Evolutionary conservation across 179 eudicot genomes (phyloP).

Genomic region (Actinidia chinensis): DNA sequence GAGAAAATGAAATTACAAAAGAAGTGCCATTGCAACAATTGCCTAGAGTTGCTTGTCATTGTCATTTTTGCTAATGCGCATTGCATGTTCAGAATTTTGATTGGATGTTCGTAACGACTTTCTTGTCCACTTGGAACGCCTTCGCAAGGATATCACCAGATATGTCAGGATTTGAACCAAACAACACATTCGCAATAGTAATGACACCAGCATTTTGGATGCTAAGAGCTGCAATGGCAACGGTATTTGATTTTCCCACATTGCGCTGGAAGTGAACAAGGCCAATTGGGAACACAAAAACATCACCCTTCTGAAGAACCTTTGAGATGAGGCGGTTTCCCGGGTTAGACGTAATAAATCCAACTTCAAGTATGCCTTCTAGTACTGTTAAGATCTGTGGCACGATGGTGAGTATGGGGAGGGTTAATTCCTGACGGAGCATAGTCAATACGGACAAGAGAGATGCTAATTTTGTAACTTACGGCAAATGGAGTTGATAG

Average conservation of each 20-base stretch:
- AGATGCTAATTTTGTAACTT: too few species aligned
- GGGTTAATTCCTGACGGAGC: slow-evolving; percentile 25
- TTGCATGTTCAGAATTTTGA: too few species aligned
- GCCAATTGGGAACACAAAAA: slow-evolving; percentile 19
- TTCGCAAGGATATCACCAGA: slow-evolving; percentile 23
- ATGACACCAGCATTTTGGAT: slow-evolving; percentile 31
- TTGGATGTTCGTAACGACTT: too few species aligned
- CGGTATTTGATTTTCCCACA: slow-evolving; percentile 18
- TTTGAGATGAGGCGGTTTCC: slow-evolving; percentile 18
- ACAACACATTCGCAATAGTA: slow-evolving; percentile 18
- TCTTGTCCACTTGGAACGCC: slow-evolving; percentile 28
- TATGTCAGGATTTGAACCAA: slow-evolving; percentile 30
- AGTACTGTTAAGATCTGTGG: slow-evolving; percentile 25
- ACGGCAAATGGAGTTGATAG: too few species aligned
- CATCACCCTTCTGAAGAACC: slow-evolving; percentile 21
- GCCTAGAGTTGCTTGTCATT: too few species aligned
- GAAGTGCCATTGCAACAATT: too few species aligned
- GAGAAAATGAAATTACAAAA: too few species aligned
- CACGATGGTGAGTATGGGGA: slow-evolving; percentile 29
- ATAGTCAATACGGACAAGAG: slow-evolving; percentile 25
- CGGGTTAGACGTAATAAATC: slow-evolving; percentile 28
- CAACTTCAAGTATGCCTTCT: slow-evolving; percentile 19
- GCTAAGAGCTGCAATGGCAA: slow-evolving; percentile 31
- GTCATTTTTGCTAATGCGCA: too few species aligned
- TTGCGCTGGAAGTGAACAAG: slow-evolving; percentile 34